A percentile compares a stretch with the other conserved stretches of the same genome.
These are phyloP conservation scores for Bathelium albidoporum DNA, from an alignment of 495 filamentous ascomycete species.

Conservation along the genomic window DNA sequence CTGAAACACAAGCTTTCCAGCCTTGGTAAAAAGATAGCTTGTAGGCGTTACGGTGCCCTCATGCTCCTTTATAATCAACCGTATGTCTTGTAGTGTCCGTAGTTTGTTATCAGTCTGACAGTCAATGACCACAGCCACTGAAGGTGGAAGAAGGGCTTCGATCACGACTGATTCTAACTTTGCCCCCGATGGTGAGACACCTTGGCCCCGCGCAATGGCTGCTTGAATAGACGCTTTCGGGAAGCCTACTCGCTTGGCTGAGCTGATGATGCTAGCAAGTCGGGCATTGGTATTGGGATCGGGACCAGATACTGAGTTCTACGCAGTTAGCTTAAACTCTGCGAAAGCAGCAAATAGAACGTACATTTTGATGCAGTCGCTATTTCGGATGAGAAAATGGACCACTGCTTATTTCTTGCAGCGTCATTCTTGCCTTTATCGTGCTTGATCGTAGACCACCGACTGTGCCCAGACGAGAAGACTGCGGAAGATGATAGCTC, in stretches of 20 bases:
- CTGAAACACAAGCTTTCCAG: constrained; percentile 60
- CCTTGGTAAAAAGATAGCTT: constrained; percentile 73
- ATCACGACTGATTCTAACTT: constrained; percentile 64
- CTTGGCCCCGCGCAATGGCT: constrained; percentile 80
- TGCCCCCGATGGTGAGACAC: constrained; percentile 58
- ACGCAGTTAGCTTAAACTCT: constrained; percentile 12
- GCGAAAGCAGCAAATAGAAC: constrained; percentile 9
- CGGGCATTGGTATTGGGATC: constrained; percentile 63
- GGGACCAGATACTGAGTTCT: constrained; percentile 48
- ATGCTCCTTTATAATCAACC: constrained; percentile 52
- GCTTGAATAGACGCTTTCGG: constrained; percentile 74
- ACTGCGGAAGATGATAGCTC: constrained; percentile 43
- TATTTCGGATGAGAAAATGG: constrained; percentile 40
- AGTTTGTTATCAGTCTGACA: constrained; percentile 73
- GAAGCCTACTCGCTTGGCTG: constrained; percentile 76
- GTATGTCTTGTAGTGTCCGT: constrained; percentile 61
- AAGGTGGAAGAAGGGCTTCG: constrained; percentile 71
- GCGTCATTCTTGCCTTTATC: constrained; percentile 76
- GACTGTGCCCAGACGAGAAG: constrained; percentile 63
- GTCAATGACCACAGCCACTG: constrained; percentile 71
- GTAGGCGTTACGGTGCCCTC: constrained; percentile 62
- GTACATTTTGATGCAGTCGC: constrained; percentile 47
- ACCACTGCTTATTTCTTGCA: constrained; percentile 42
- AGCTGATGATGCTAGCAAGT: constrained; percentile 57
- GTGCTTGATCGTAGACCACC: constrained; percentile 93